phyloP scores from a whole-genome alignment of 2,329 filamentous ascomycete genomes.

The Claviceps sp. region DNA sequence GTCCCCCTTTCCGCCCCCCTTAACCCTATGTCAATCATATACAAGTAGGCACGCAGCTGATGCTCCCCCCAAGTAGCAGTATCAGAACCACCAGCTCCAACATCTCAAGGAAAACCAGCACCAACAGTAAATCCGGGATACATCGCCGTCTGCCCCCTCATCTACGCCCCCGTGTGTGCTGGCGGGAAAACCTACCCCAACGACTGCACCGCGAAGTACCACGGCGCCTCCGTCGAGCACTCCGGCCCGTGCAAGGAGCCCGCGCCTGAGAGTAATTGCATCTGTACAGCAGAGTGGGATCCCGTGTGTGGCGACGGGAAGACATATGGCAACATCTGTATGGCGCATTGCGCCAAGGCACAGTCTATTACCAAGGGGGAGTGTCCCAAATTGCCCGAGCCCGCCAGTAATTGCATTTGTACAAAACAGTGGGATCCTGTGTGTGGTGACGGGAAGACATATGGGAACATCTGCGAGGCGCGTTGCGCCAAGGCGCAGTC shows the following conservation, averaged over 20 bases:
- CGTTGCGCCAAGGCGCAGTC: neutral
- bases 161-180: neutral
- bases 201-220: neutral
- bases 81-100: too few relatives aligned
- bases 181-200: neutral
- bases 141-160: neutral
- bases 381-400: too few relatives aligned
- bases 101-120: too few relatives aligned
- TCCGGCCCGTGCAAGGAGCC: neutral
- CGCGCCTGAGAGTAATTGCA: neutral
- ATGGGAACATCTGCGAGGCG: neutral
- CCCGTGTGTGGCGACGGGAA: neutral
- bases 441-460: neutral
- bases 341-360: constrained; percentile 8
- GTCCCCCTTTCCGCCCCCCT: too few relatives aligned
- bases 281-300: neutral
- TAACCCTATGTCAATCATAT: too few relatives aligned
- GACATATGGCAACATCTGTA: neutral
- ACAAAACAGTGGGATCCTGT: neutral
- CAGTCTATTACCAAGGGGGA: constrained; percentile 31
- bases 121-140: too few relatives aligned
- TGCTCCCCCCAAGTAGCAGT: too few relatives aligned
- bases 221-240: neutral
- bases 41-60: too few relatives aligned
- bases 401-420: too few relatives aligned